A percentile compares a stretch with the other conserved stretches of the same genome.
Conservation (phyloP, 2,329 filamentous ascomycete species). For the Paracoccidioides lutzii region DNA sequence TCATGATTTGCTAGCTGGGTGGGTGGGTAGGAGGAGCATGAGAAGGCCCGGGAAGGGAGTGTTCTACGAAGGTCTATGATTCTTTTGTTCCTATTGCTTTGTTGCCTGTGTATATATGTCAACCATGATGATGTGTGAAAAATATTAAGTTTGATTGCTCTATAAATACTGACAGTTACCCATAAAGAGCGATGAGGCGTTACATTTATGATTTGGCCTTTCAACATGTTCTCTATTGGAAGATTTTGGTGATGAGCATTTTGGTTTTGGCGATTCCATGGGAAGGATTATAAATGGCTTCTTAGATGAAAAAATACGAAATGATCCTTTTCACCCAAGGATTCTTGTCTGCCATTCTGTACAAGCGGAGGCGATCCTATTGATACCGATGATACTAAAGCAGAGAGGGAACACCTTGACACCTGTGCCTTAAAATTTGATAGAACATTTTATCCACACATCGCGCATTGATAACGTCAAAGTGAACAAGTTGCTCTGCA, state of each 20-base stretch:
- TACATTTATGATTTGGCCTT: neutral
- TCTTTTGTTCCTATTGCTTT: neutral
- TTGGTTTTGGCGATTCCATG: neutral
- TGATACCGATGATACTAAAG: too few species aligned
- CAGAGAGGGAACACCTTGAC: too few species aligned
- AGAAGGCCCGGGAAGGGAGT: constrained; percentile 18
- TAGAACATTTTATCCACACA: too few species aligned
- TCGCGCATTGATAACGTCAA: too few species aligned
- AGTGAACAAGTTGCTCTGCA: too few species aligned
- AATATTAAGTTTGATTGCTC: neutral
- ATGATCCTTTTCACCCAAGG: too few species aligned
- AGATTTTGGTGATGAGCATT: neutral
- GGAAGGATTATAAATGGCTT: neutral
- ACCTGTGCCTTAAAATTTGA: too few species aligned
- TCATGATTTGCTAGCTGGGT: constrained; percentile 20
- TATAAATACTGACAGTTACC: neutral
- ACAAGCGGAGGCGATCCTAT: too few species aligned
- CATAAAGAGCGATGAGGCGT: neutral
- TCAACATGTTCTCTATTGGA: neutral
- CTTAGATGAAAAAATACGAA: too few species aligned
- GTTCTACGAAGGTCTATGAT: constrained; percentile 9
- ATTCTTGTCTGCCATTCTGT: too few species aligned
- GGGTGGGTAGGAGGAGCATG: constrained; percentile 25
- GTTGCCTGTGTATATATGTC: neutral
- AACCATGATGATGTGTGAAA: neutral